Evolutionary conservation across 176 grass and related monocot genomes (phyloP).

Genomic region (Carex scoparia): DNA sequence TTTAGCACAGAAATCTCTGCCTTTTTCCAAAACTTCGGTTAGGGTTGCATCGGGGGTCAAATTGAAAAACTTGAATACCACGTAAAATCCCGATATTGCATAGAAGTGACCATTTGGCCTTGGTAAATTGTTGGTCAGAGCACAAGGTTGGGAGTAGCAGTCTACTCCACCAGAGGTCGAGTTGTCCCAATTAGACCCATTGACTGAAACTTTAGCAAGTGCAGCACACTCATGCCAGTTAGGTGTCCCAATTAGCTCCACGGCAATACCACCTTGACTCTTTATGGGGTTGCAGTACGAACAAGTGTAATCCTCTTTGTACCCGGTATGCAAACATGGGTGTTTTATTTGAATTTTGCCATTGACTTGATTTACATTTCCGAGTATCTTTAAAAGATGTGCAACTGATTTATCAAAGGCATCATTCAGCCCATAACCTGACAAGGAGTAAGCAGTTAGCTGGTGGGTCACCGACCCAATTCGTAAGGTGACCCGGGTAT

Average conservation of each 20-base stretch:
- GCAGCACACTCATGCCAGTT: slow-evolving; percentile 75
- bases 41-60: slow-evolving; percentile 70
- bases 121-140: slow-evolving; percentile 51
- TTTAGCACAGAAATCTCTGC: slow-evolving; percentile 80
- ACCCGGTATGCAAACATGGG: slow-evolving; percentile 84
- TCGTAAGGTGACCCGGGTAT: slow-evolving; percentile 55
- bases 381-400: slow-evolving; percentile 54
- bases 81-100: slow-evolving; percentile 93
- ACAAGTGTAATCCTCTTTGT: slow-evolving; percentile 84
- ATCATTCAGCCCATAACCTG: slow-evolving; percentile 96
- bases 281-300: slow-evolving; percentile 58
- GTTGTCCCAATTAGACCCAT: slow-evolving; percentile 79
- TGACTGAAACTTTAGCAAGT: slow-evolving; percentile 72
- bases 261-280: slow-evolving; percentile 54
- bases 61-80: slow-evolving; percentile 97
- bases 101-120: slow-evolving; percentile 77
- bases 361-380: slow-evolving; percentile 32
- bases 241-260: slow-evolving; percentile 76
- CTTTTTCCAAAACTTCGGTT: slow-evolving; percentile 64
- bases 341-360: slow-evolving; percentile 75
- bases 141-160: slow-evolving; percentile 73
- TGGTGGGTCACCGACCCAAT: slow-evolving; percentile 75
- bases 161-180: slow-evolving; percentile 51
- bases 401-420: slow-evolving; percentile 97
- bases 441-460: slow-evolving; percentile 92